Conservation (phyloP, 2,329 filamentous ascomycete genomes). For the Diplodia intermedia region DNA sequence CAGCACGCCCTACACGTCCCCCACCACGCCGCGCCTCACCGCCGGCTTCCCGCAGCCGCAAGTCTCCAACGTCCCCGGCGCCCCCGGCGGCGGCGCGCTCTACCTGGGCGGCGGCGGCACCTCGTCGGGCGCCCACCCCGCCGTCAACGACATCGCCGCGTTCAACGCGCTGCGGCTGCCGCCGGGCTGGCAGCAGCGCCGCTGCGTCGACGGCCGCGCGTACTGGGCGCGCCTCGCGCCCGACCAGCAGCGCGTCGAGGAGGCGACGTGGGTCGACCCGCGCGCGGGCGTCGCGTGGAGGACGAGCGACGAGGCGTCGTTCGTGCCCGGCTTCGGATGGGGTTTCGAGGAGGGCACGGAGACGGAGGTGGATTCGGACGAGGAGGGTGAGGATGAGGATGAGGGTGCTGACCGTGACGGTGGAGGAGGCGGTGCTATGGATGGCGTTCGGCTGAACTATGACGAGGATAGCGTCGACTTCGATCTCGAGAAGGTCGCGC, state of each 20-base stretch:
- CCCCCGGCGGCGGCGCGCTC: too few species aligned
- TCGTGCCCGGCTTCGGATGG: neutral
- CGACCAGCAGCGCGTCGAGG: neutral
- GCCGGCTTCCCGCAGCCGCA: slow-evolving; percentile 8
- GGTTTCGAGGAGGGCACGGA: neutral
- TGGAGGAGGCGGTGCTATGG: too few species aligned
- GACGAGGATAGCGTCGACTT: neutral
- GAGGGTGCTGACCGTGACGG: neutral
- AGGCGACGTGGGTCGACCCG: slow-evolving; percentile 14
- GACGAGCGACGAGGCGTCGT: slow-evolving; percentile 1
- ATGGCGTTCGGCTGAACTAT: neutral
- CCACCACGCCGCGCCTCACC: neutral
- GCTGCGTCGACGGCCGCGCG: slow-evolving; percentile 9
- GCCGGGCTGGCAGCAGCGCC: slow-evolving; percentile 13
- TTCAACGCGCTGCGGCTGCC: slow-evolving; percentile 8
- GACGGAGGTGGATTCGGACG: neutral
- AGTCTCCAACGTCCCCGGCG: neutral
- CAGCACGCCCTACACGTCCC: neutral
- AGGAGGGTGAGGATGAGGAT: neutral
- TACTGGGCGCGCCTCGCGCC: slow-evolving; percentile 1
- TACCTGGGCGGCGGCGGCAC: too few species aligned
- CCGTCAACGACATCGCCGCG: neutral
- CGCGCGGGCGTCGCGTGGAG: neutral
- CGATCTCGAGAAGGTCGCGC: neutral
- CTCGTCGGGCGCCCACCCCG: neutral